Evolutionary conservation across 345 rosid species (phyloP), one percentile per base, ranked within the genome.

Genomic region (Camelina hispida): DNA sequence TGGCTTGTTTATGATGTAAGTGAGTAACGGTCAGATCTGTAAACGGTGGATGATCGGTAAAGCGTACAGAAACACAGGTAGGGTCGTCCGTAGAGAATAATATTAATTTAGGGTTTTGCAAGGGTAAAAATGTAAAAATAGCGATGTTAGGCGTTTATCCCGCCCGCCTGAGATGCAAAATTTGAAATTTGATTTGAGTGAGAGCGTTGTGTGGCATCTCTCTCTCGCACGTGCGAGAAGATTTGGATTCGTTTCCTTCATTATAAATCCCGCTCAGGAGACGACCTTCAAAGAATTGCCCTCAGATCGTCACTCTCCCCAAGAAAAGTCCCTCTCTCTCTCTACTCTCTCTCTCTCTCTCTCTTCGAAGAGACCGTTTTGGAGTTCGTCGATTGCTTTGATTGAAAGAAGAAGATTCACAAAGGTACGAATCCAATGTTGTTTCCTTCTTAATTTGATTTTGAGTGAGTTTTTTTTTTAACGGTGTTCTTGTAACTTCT

Each of bases 181-280:
- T 76, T 76, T 43, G 75, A 76, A 76, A 8, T 30, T 30, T 0
- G 0, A 34, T 11, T 14, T 40, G 43, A 40, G 42, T 9, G 43
- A 40, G 37, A 34, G 37, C 37, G 37, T 34, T 34, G 37, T 32
- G 30, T 28, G 25, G 30, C 28, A 4, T 28, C 4, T 4, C 12
- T 14, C 40, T 7, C 7, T 61, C 53, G 60, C 71, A 77, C 75
- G 71, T 77, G 80, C 60, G 4, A 62, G 4, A 37, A 15, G 11
- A 35, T 61, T 61, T 12, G 64, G 64, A 42, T 53, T 61, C 52
- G 56, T 30, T 68, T 22, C 55, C 65, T 10, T 10, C 71, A 11
- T 47, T 77, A 70, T 44, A 77, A 28, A 63, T 77, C 80, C 80
- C 80, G 75, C 76, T 70, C 73, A 67, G 2, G 78, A 74, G 67